Percentiles rank a stretch among this genome's conserved stretches.
phyloP scores from a whole-genome alignment of 148 eudicot species.

The Linanthus parryae region DNA sequence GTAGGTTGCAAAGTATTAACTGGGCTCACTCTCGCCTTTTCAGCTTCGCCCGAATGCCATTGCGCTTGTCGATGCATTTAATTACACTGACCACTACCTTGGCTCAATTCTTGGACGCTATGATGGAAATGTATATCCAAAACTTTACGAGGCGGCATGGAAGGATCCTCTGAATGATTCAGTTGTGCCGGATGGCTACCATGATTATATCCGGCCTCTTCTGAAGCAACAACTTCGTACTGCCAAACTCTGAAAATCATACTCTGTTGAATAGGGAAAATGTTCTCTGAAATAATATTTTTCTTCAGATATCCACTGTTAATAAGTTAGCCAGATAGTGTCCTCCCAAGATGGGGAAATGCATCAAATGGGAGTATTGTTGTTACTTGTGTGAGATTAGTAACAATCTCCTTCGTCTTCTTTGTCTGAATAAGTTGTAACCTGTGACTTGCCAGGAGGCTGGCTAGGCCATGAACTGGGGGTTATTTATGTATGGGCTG shows the following conservation, averaged over 20 bases:
- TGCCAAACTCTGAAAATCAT: slow-evolving; percentile 52
- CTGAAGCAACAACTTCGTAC: slow-evolving; percentile 63
- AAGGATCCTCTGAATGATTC: slow-evolving; percentile 81
- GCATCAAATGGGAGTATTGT: too few relatives aligned
- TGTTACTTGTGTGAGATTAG: too few relatives aligned
- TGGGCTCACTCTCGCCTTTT: background rate
- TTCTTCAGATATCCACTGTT: too few relatives aligned
- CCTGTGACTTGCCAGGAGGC: too few relatives aligned
- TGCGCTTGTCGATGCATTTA: slow-evolving; percentile 89
- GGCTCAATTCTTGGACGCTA: slow-evolving; percentile 85
- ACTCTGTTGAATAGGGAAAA: too few relatives aligned
- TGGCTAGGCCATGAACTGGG: too few relatives aligned
- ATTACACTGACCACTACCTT: slow-evolving; percentile 89
- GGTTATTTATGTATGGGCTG: too few relatives aligned
- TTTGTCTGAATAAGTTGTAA: too few relatives aligned
- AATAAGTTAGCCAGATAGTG: too few relatives aligned
- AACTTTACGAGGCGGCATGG: slow-evolving; percentile 89
- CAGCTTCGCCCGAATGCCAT: slow-evolving; percentile 91
- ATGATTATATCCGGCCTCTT: slow-evolving; percentile 61
- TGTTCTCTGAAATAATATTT: too few relatives aligned
- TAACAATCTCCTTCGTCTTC: too few relatives aligned
- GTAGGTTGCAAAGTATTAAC: background rate
- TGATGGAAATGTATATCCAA: slow-evolving; percentile 91
- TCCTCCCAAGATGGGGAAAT: too few relatives aligned
- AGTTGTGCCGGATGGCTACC: slow-evolving; percentile 75